Evolutionary conservation across 306 rosid genomes (phyloP), one percentile per base, ranked within the genome.

Genomic region (Glycine tomentella): DNA sequence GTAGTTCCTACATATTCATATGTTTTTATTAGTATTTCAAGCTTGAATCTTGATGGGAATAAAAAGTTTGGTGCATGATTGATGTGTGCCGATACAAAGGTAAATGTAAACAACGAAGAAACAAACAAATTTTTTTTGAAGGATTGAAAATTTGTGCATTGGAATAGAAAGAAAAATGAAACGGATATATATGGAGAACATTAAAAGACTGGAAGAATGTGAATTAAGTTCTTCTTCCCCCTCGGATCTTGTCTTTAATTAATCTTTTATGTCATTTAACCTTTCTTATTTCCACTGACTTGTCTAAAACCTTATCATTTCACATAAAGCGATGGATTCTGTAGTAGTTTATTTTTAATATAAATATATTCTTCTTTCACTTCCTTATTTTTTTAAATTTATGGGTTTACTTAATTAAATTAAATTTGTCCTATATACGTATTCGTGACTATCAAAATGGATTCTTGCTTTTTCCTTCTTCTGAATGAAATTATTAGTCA

Each of bases 221-320:
- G 90, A 87, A 84, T 73, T 84, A 38, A 84, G 81, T 87, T 87
- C 87, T 76, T 77, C 81, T 67, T 67, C 78, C 17, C 74, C 44
- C 36, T 10, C 13, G 78, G 87, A 80, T 75, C 82, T 73, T 13
- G 36, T 72, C 85, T 77, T 84, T 59, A 73, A n/a, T n/a, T n/a
- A n/a, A 81, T 83, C 81, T 76, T 80, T 80, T 76, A 42, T 20
- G 0, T 20, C 20, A 20, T 20, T 20, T 20, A 20, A 20, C 20
- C 1, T 20, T 20, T 20, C 20, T 51, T 64, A 69, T 74, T 83
- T 48, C 83, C 71, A 83, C 87, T 83, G 67, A 52, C 59, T 59
- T 57, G 74, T 17, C 68, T 77, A 73, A 64, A 80, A 70, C 51
- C 75, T 87, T 84, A 83, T 86, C 87, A 80, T 84, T 84, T 73